Evolutionary conservation across 148 eudicot species (phyloP).

Genomic region (Drosera capensis): DNA sequence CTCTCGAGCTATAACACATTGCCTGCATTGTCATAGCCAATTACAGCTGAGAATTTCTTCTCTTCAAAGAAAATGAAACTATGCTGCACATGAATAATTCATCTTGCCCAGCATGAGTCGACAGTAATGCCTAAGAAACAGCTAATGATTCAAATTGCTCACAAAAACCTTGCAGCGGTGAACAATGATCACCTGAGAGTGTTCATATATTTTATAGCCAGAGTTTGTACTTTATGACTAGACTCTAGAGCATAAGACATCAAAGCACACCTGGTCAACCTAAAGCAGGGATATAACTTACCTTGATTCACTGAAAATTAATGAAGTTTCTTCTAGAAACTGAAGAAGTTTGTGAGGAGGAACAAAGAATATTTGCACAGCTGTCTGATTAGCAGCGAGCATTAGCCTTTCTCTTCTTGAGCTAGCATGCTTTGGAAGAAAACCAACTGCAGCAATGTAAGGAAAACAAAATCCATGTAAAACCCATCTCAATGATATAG

Average conservation of each 20-base stretch:
- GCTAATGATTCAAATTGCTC: no score
- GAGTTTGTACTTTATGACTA: neutral
- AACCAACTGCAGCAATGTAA: slow-evolving; percentile 53
- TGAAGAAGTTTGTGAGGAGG: slow-evolving; percentile 85
- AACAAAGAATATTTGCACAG: slow-evolving; percentile 86
- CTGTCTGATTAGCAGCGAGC: slow-evolving; percentile 44
- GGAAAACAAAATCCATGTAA: slow-evolving; percentile 1
- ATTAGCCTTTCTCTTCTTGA: slow-evolving; percentile 67
- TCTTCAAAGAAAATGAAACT: neutral
- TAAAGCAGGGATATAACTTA: slow-evolving; percentile 7
- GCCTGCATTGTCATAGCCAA: slow-evolving; percentile 31
- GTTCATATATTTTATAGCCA: no score
- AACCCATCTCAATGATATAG: neutral
- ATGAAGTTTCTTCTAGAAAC: slow-evolving; percentile 68
- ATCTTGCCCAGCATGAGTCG: no score
- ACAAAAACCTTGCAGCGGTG: no score
- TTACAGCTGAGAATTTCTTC: neutral
- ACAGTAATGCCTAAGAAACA: no score
- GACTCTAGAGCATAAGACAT: neutral
- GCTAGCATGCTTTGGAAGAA: slow-evolving; percentile 72
- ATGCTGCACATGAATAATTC: no score
- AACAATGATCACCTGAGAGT: no score
- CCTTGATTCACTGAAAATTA: slow-evolving; percentile 58
- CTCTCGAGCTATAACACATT: slow-evolving; percentile 91
- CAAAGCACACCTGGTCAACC: neutral